Evolutionary conservation across 768 basidiomycete genomes (phyloP), one percentile per base, ranked within the genome.

Genomic region (Tylopilus balloui): DNA sequence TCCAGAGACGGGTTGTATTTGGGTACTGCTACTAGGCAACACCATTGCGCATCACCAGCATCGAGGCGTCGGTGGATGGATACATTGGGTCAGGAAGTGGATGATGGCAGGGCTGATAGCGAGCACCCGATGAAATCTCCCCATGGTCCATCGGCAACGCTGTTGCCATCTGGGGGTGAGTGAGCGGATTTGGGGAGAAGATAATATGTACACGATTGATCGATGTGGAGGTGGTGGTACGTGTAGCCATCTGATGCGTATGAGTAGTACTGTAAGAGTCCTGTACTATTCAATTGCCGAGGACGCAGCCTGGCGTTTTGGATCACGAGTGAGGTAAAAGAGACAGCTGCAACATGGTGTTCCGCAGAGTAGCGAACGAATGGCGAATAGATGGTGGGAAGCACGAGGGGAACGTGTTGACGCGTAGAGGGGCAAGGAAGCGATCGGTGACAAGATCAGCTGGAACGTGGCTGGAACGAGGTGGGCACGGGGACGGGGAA

Each of bases 401-500:
- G 9, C 20, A 24, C 11, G 32, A 14, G 23, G 37, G 47, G 19
- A 56, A 57, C 50, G 55, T 56, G 55, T 48, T 28, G 38, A 29
- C 32, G 17, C 15, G 4, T 12, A 20, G 23, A 52, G 15, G 13
- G 19, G 31, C 14, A 31, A 14, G 32, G 32, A 34, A 17, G n/a
- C 17, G 8, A 35, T 35, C 32, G 43, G 24, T 45, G 44, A 11
- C 19, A 20, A n/a, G 27, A 31, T 47, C 32, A 34, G 32, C n/a
- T 23, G 38, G 37, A 31, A 37, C 51, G 56, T 45, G 39, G 45
- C 10, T 23, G 37, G n/a, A 28, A 52, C 41, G 59, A 48, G 59
- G 52, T 19, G 19, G 29, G 27, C 50, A 45, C 53, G 48, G 39
- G 53, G 20, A 23, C 4, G 42, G 42, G 13, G 3, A 40, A 40